Conservation (phyloP, 1,284 basidiomycete species). For the Puccinia coronata region DNA sequence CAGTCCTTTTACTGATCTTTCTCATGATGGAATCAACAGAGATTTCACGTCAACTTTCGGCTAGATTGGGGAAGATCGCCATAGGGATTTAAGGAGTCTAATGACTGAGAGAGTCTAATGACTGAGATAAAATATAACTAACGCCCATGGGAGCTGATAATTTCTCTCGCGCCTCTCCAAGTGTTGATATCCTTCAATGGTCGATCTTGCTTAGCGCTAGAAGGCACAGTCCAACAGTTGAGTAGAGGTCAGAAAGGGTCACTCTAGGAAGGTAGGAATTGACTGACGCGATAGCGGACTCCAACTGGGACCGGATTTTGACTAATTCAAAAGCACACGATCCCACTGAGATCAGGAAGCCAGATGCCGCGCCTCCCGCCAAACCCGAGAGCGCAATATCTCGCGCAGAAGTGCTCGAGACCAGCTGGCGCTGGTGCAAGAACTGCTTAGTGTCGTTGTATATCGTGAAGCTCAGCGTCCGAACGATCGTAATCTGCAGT, state of each 20-base stretch:
- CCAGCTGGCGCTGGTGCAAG: slow-evolving; percentile 19
- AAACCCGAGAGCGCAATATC: slow-evolving; percentile 46
- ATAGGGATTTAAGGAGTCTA: too few species aligned
- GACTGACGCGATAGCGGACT: slow-evolving; percentile 47
- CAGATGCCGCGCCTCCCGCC: slow-evolving; percentile 37
- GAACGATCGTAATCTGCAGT: slow-evolving; percentile 44
- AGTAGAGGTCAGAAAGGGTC: neutral
- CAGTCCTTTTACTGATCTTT: slow-evolving; percentile 45
- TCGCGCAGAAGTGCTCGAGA: slow-evolving; percentile 21
- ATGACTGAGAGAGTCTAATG: neutral
- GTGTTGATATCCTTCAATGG: slow-evolving; percentile 43
- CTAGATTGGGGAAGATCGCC: neutral
- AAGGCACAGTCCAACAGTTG: neutral
- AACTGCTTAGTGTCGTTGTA: slow-evolving; percentile 39
- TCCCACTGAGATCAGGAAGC: slow-evolving; percentile 43
- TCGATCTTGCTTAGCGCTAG: slow-evolving; percentile 41
- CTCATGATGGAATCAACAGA: slow-evolving; percentile 2
- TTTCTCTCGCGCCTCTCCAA: slow-evolving; percentile 44
- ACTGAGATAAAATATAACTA: slow-evolving; percentile 7
- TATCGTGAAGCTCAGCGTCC: slow-evolving; percentile 45
- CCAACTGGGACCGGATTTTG: slow-evolving; percentile 47
- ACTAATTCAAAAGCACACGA: slow-evolving; percentile 50
- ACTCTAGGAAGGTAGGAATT: neutral
- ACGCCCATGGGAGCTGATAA: slow-evolving; percentile 45
- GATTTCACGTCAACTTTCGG: slow-evolving; percentile 6